These are phyloP conservation scores for Verbascum thapsus DNA, from an alignment of 257 asterid genomes.

Conservation along the genomic window DNA sequence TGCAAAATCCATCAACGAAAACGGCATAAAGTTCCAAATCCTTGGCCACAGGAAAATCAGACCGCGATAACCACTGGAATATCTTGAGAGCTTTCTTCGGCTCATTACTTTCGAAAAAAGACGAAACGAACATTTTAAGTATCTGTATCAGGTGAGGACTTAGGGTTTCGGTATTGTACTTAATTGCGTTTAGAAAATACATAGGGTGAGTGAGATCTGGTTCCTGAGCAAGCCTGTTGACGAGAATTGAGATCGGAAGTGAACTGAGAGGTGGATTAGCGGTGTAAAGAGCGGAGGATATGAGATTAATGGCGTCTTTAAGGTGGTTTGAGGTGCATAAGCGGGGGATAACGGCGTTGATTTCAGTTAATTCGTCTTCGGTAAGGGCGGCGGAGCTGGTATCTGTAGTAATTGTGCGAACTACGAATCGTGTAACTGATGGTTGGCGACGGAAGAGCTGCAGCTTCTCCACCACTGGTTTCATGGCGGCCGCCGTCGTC, in stretches of 20 bases:
- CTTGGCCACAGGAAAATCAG: slow-evolving; percentile 42
- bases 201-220: slow-evolving; percentile 55
- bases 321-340: slow-evolving; percentile 54
- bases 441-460: slow-evolving; percentile 29
- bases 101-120: slow-evolving; percentile 35
- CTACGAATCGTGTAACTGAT: slow-evolving; percentile 13
- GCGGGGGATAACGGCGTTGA: slow-evolving; percentile 55
- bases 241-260: slow-evolving; percentile 43
- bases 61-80: slow-evolving; percentile 54
- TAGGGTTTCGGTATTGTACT: slow-evolving; percentile 35
- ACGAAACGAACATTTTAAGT: slow-evolving; percentile 38
- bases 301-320: slow-evolving; percentile 49
- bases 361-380: slow-evolving; percentile 44
- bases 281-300: slow-evolving; percentile 50
- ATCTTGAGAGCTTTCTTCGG: slow-evolving; percentile 49
- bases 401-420: slow-evolving; percentile 6
- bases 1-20: slow-evolving; percentile 52
- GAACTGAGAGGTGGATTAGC: slow-evolving; percentile 43
- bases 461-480: slow-evolving; percentile 36
- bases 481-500: slow-evolving; percentile 29
- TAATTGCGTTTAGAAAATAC: slow-evolving; percentile 62
- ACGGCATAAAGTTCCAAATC: slow-evolving; percentile 39
- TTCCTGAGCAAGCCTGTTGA: slow-evolving; percentile 41
- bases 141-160: slow-evolving; percentile 33
- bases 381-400: slow-evolving; percentile 35